Evolutionary conservation across 306 rosid species (phyloP).

Genomic region (Alnus rubra): DNA sequence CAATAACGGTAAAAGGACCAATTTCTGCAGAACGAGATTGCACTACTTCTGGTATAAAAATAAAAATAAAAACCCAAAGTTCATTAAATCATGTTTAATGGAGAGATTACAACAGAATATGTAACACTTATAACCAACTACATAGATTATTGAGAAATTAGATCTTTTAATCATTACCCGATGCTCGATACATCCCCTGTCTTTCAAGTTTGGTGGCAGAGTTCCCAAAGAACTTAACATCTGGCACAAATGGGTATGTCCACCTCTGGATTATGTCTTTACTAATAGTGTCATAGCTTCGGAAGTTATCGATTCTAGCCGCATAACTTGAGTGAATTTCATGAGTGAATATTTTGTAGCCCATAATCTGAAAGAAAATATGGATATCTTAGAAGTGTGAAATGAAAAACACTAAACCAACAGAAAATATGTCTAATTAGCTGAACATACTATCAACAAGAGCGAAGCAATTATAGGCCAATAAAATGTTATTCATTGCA

Average conservation of each 20-base stretch:
- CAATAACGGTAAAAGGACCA: constrained; percentile 85
- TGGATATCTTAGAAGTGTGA: constrained; percentile 28
- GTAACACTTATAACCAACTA: neutral
- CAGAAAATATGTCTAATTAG: constrained; percentile 1
- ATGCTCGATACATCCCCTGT: constrained; percentile 88
- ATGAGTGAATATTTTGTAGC: constrained; percentile 88
- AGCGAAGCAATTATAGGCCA: constrained; percentile 12
- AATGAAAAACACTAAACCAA: constrained; percentile 29
- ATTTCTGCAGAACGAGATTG: constrained; percentile 81
- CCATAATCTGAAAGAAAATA: constrained; percentile 76
- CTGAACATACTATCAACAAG: constrained; percentile 19
- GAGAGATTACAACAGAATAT: constrained; percentile 6
- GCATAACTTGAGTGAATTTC: constrained; percentile 94
- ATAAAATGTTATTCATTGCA: neutral
- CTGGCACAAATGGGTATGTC: constrained; percentile 97
- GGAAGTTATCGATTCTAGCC: constrained; percentile 92
- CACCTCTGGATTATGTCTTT: constrained; percentile 97
- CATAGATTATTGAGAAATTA: neutral
- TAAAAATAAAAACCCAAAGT: constrained; percentile 17
- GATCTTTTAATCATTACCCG: constrained; percentile 53
- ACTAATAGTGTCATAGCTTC: constrained; percentile 93
- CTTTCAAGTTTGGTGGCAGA: constrained; percentile 74
- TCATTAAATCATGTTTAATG: constrained; percentile 28
- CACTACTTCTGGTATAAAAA: constrained; percentile 52
- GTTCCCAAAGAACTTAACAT: constrained; percentile 73